phyloP scores from a whole-genome alignment of 1,284 basidiomycete species.

The Rhodotorula sp. region DNA sequence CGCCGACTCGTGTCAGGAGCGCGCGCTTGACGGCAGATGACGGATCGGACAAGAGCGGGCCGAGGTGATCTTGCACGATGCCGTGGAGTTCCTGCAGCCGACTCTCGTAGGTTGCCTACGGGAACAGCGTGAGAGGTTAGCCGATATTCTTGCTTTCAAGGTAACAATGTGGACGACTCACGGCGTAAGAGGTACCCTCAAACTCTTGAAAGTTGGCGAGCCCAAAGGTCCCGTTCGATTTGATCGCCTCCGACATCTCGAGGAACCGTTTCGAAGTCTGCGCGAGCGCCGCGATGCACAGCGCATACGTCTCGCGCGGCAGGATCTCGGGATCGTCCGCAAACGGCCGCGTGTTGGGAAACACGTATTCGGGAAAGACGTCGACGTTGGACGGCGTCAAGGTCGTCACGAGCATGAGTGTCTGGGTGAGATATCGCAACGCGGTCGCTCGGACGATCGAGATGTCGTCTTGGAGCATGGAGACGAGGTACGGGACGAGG shows the following conservation, averaged over 20 bases:
- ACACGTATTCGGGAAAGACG: constrained; percentile 91
- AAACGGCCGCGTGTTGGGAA: constrained; percentile 83
- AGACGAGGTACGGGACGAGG: constrained; percentile 86
- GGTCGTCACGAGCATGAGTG: constrained; percentile 76
- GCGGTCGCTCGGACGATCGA: constrained; percentile 76
- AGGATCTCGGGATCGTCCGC: constrained; percentile 78
- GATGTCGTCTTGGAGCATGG: constrained; percentile 80
- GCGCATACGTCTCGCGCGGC: constrained; percentile 86
- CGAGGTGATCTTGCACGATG: constrained; percentile 83
- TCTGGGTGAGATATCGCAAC: constrained; percentile 76
- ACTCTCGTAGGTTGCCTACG: constrained; percentile 73
- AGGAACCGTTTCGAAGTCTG: constrained; percentile 80
- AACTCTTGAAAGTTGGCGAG: constrained; percentile 68
- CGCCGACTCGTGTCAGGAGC: constrained; percentile 71
- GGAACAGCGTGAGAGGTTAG: background rate
- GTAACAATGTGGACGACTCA: background rate
- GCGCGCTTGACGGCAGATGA: constrained; percentile 58
- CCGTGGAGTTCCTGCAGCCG: constrained; percentile 80
- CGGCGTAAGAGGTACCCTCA: constrained; percentile 53
- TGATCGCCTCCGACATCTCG: constrained; percentile 87
- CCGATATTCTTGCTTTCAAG: too few relatives aligned
- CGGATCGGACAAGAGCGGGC: constrained; percentile 62
- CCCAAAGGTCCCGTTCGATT: constrained; percentile 73
- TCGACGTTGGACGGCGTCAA: constrained; percentile 81
- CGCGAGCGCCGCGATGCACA: constrained; percentile 78